Evolutionary conservation across 2,329 filamentous ascomycete species (phyloP), one percentile per base, ranked within the genome.

Genomic region (Chrysoporthe cubensis): DNA sequence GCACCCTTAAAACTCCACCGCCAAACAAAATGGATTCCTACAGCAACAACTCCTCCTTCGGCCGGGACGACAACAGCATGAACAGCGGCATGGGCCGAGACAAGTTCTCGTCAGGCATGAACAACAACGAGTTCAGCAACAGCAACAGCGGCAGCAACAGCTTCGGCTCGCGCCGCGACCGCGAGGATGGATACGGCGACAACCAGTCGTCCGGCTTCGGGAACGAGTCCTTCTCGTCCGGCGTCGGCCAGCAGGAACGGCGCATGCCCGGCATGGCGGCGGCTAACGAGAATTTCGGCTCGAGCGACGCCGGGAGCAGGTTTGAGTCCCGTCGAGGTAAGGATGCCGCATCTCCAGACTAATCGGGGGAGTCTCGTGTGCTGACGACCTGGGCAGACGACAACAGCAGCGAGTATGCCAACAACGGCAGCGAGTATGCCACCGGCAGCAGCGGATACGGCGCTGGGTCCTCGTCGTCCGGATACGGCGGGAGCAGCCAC

Each of bases 321-420:
- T 54, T 54, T 21, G 52, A 52, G 32, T 65, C 62, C 32, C n/a
- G 52, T 16, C 34, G 18, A 44, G 62, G 62, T 65, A 16, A 65
- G 62, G 14, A 32, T 26, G 37, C 37, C 9, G 37, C 1, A 9
- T 40, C 9, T 7, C 37, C 4, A 40, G 37, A 9, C 37, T 2
- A 26, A 2, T 4, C 4, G 37, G 37, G 9, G 37, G 37, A 9
- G 4, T 54, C 21, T 54, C 4, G 37, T 4, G 50, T 54, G 26
- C 50, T 54, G 26, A 54, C 14, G 18, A 40, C 7, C 2, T 40
- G 34, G 9, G 8, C 18, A 18, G 34, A 46, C 14, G 54, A 48
- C 26, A 60, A 40, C 21, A n/a, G 43, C 26, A 42, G 48, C 14
- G 37, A 59, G 26, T 62, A 57, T 6, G 37, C 44, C 14, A 43